A percentile compares a stretch with the other conserved stretches of the same genome.
Evolutionary conservation across 2,329 filamentous ascomycete genomes (phyloP).

Genomic region (Monilinia fructigena): DNA sequence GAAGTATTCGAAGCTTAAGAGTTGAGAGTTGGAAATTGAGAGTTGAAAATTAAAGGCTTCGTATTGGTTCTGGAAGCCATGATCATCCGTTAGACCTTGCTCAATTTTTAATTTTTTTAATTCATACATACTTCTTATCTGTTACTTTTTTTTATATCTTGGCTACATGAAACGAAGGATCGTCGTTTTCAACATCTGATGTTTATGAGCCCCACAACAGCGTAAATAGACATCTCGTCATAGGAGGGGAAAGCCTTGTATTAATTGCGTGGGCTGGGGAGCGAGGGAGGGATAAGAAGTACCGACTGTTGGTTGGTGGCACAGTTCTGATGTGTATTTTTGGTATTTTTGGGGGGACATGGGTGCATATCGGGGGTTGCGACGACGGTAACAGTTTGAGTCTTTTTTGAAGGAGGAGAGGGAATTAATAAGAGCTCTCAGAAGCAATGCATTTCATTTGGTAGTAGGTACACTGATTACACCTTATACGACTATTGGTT

Average conservation of each 20-base stretch:
- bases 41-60: too few species aligned
- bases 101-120: neutral
- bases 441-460: conserved; percentile 2
- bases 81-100: neutral
- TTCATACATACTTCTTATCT: too few species aligned
- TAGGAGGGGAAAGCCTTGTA: neutral
- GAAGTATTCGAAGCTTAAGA: too few species aligned
- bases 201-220: neutral
- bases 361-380: neutral
- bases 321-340: neutral
- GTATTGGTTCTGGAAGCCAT: neutral
- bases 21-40: too few species aligned
- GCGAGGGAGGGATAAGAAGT: neutral
- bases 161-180: neutral
- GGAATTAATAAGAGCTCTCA: neutral
- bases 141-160: neutral
- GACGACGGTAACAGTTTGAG: conserved; percentile 1
- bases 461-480: neutral
- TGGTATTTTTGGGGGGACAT: neutral
- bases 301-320: conserved; percentile 4
- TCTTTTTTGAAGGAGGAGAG: neutral
- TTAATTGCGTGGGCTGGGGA: neutral
- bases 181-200: neutral
- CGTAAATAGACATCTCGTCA: neutral
- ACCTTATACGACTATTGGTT: neutral